A percentile compares a stretch with the other conserved stretches of the same genome.
Conservation (phyloP, 2,329 filamentous ascomycete species). For the Aspergillus transmontanensis region DNA sequence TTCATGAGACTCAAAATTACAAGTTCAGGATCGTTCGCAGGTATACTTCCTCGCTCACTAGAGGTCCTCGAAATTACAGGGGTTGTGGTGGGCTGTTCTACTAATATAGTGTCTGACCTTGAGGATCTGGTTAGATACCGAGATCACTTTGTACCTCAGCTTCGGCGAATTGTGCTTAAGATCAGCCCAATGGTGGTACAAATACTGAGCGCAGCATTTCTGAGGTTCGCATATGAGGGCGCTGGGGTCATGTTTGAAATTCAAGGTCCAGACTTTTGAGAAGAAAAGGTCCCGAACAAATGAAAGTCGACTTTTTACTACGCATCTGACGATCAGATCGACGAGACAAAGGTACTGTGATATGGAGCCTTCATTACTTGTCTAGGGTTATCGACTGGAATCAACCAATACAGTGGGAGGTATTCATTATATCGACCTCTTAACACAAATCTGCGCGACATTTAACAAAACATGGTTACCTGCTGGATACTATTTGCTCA, state of each 20-base stretch:
- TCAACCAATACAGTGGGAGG: no score
- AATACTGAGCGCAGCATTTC: not conserved
- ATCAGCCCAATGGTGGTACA: not conserved
- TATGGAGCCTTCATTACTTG: no score
- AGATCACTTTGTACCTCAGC: not conserved
- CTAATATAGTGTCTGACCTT: no score
- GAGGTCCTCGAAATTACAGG: no score
- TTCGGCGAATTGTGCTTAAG: not conserved
- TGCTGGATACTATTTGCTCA: not conserved
- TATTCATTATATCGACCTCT: not conserved
- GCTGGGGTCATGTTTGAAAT: not conserved
- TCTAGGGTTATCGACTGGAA: no score
- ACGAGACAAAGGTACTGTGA: not conserved
- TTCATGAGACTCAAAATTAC: no score
- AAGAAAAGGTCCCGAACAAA: not conserved
- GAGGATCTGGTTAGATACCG: not conserved
- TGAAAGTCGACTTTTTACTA: no score
- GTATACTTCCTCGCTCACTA: no score
- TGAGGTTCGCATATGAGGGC: not conserved
- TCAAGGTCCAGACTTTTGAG: not conserved
- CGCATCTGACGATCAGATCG: not conserved
- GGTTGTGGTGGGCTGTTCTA: not conserved
- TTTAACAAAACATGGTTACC: not conserved
- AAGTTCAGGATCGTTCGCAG: no score
- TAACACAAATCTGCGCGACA: no score